Conservation (phyloP, 140 eudicot species). For the Stevia rebaudiana region DNA sequence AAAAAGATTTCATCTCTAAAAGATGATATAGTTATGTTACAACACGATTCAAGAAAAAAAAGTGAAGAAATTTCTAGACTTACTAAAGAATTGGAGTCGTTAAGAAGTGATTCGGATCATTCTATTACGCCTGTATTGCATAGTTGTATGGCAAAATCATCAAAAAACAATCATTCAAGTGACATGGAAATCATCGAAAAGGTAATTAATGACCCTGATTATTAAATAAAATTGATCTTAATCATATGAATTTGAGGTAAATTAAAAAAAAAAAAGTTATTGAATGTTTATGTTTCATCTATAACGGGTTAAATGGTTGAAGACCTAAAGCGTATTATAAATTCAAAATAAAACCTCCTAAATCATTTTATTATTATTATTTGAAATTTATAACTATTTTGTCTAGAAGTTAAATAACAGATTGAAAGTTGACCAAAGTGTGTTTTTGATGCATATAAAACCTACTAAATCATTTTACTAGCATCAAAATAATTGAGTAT, state of each 20-base stretch:
- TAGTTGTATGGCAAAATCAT: conserved; percentile 35
- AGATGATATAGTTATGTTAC: conserved; percentile 36
- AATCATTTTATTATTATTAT: background rate
- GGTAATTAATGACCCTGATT: conserved; percentile 32
- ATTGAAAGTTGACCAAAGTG: background rate
- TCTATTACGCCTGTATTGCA: conserved; percentile 48
- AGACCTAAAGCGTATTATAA: background rate
- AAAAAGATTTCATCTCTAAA: conserved; percentile 31
- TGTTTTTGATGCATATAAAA: background rate
- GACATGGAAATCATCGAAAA: conserved; percentile 29
- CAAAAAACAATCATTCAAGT: conserved; percentile 18
- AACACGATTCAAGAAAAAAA: conserved; percentile 45
- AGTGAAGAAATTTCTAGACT: conserved; percentile 52
- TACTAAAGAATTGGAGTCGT: conserved; percentile 40
- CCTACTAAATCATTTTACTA: too few species aligned
- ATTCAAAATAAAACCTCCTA: background rate
- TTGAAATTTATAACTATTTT: too few species aligned
- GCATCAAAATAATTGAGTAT: too few species aligned
- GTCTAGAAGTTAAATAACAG: too few species aligned
- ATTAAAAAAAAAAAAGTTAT: background rate
- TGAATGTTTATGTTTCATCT: too few species aligned
- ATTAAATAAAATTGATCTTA: background rate
- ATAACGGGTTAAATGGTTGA: conserved; percentile 9
- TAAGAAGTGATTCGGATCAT: conserved; percentile 32
- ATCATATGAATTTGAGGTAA: background rate